Percentiles rank a stretch among this genome's conserved stretches.
Conservation (phyloP, 176 grass and related monocot species). For the Musa acuminata region DNA sequence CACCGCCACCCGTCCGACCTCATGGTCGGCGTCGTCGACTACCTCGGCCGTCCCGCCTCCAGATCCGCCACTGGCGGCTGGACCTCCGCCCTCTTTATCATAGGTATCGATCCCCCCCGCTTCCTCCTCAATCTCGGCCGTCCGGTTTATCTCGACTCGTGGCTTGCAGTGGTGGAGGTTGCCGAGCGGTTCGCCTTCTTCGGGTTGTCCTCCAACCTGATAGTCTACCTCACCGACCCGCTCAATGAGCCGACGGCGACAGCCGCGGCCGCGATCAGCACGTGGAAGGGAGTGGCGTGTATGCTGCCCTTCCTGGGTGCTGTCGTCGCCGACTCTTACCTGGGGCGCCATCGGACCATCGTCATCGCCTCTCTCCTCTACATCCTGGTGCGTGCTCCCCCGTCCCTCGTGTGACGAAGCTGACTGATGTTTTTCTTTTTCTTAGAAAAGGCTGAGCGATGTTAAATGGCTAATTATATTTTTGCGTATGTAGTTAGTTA, state of each 20-base stretch:
- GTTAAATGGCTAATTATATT: no score
- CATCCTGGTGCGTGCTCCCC: conserved; percentile 15
- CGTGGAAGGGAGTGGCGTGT: conserved; percentile 44
- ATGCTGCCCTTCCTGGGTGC: conserved; percentile 51
- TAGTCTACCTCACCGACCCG: conserved; percentile 58
- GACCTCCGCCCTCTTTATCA: conserved; percentile 63
- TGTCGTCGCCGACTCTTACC: conserved; percentile 48
- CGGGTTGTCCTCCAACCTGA: conserved; percentile 54
- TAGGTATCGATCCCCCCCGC: conserved; percentile 23
- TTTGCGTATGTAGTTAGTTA: no score
- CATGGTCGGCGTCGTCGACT: conserved; percentile 41
- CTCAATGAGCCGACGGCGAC: conserved; percentile 40
- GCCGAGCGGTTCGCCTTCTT: conserved; percentile 61
- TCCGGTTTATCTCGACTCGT: background rate
- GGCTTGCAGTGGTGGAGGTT: conserved; percentile 37
- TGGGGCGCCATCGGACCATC: conserved; percentile 48
- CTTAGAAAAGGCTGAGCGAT: no score
- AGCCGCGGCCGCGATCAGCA: conserved; percentile 47
- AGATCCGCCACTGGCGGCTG: conserved; percentile 61
- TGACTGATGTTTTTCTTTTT: no score
- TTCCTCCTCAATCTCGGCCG: no score
- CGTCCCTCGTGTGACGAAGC: background rate
- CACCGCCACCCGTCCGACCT: conserved; percentile 12
- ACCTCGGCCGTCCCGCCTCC: conserved; percentile 30
- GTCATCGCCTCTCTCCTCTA: conserved; percentile 45